phyloP scores from a whole-genome alignment of 1,139 yeast genomes.

The Kodamaea anthophila region DNA sequence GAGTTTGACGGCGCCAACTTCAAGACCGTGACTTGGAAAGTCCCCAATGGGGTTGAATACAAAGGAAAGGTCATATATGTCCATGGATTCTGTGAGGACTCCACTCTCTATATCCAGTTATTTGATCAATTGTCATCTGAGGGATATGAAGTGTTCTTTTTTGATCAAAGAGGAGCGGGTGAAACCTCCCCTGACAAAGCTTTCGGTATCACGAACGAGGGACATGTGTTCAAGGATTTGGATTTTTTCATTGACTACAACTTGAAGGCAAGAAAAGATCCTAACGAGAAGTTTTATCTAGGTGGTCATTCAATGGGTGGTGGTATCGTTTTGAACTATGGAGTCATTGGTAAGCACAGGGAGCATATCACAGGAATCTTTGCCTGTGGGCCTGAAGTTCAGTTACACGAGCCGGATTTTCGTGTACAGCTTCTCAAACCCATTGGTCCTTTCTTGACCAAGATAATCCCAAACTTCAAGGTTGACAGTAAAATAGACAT shows the following conservation, averaged over 20 bases:
- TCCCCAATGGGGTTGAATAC: constrained; percentile 27
- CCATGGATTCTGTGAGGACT: constrained; percentile 79
- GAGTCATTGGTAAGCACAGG: constrained; percentile 55
- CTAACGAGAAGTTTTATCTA: constrained; percentile 45
- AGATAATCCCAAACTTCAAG: constrained; percentile 46
- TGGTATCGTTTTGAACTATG: constrained; percentile 70
- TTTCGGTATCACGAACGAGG: constrained; percentile 64
- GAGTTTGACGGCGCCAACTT: constrained; percentile 34
- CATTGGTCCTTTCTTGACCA: constrained; percentile 44
- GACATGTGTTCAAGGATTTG: constrained; percentile 58
- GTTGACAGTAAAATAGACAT: constrained; percentile 52
- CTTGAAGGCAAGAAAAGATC: constrained; percentile 18
- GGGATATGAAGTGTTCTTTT: constrained; percentile 74
- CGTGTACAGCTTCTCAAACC: constrained; percentile 47
- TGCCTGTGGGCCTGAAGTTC: constrained; percentile 63
- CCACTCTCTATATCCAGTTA: constrained; percentile 46
- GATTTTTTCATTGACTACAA: constrained; percentile 51
- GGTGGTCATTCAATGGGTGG: constrained; percentile 98
- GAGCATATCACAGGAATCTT: constrained; percentile 51
- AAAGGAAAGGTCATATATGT: constrained; percentile 59
- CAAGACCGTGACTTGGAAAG: constrained; percentile 36
- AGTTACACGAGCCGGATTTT: constrained; percentile 42
- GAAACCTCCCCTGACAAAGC: constrained; percentile 55
- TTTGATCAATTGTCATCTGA: constrained; percentile 50
- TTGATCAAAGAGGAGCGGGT: constrained; percentile 90